These are phyloP conservation scores for Salix udensis DNA, from an alignment of 345 rosid species.

Conservation along the genomic window DNA sequence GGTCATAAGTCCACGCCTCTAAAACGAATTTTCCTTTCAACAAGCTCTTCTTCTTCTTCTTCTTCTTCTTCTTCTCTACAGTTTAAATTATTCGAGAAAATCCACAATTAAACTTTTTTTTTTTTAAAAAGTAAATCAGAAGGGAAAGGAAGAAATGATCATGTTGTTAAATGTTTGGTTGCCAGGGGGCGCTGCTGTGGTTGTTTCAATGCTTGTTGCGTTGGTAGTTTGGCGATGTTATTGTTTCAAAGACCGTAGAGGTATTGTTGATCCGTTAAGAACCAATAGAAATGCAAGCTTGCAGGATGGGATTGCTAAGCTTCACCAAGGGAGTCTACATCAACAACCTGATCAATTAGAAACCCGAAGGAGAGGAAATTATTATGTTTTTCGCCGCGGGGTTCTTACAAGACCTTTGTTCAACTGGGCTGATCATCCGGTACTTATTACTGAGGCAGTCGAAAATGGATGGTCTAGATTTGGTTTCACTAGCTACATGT, in stretches of 20 bases:
- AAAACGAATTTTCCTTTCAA: not conserved
- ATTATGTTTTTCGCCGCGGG: slow-evolving; percentile 46
- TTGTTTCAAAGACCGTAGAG: slow-evolving; percentile 21
- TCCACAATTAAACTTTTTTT: not conserved
- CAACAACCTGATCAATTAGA: slow-evolving; percentile 40
- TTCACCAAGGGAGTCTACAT: slow-evolving; percentile 46
- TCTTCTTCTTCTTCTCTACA: slow-evolving; percentile 10
- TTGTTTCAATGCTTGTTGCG: slow-evolving; percentile 26
- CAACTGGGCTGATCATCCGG: slow-evolving; percentile 75
- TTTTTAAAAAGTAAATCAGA: not conserved
- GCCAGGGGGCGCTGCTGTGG: slow-evolving; percentile 26
- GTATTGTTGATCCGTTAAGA: slow-evolving; percentile 1
- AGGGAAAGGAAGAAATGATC: slow-evolving; percentile 33
- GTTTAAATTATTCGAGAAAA: not conserved
- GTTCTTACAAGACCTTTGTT: slow-evolving; percentile 43
- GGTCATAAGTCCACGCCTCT: slow-evolving; percentile 43
- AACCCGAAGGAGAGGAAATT: slow-evolving; percentile 46
- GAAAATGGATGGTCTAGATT: slow-evolving; percentile 91
- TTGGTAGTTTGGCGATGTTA: slow-evolving; percentile 47
- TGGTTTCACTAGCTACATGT: slow-evolving; percentile 49
- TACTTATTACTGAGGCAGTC: slow-evolving; percentile 61
- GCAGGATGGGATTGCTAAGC: slow-evolving; percentile 52
- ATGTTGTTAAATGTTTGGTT: slow-evolving; percentile 32
- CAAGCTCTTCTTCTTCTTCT: slow-evolving; percentile 1
- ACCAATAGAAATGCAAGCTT: slow-evolving; percentile 24